phyloP scores from a whole-genome alignment of 257 asterid genomes.

The Leonotis leonurus region DNA sequence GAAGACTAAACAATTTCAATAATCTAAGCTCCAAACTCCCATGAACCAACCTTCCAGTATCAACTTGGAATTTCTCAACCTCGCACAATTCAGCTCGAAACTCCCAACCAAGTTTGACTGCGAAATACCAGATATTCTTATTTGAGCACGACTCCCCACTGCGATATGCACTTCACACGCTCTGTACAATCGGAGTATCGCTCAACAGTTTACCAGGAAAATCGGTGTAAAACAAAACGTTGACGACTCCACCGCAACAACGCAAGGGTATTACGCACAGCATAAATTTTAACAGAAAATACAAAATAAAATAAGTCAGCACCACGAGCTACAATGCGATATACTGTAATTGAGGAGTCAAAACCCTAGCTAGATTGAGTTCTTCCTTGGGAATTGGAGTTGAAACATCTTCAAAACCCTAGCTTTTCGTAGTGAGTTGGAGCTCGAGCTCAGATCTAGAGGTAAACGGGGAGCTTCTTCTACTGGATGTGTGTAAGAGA shows the following conservation, averaged over 20 bases:
- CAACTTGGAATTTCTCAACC: conserved; percentile 29
- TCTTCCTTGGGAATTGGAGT: conserved; percentile 12
- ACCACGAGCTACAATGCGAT: not conserved
- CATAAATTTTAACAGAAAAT: too few relatives aligned
- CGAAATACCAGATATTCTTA: too few relatives aligned
- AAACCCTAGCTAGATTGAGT: conserved; percentile 18
- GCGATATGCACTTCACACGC: conserved; percentile 10
- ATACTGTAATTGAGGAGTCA: too few relatives aligned
- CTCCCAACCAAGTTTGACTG: conserved; percentile 23
- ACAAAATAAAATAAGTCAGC: not conserved
- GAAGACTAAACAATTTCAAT: not conserved
- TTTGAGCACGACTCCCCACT: conserved; percentile 23
- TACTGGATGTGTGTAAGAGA: not conserved
- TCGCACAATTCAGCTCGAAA: conserved; percentile 28
- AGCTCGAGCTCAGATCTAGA: conserved; percentile 48
- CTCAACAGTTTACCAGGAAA: conserved; percentile 9
- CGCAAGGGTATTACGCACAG: conserved; percentile 21
- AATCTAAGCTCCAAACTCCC: conserved; percentile 21
- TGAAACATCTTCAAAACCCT: conserved; percentile 32
- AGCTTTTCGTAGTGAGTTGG: conserved; percentile 19
- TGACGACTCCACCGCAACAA: conserved; percentile 18
- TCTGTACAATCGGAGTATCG: conserved; percentile 18
- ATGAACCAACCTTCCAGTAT: too few relatives aligned
- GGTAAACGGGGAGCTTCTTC: conserved; percentile 10
- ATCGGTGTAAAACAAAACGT: conserved; percentile 8